Evolutionary conservation across 345 rosid species (phyloP), one percentile per base, ranked within the genome.

Genomic region (Atalantia buxifolia): DNA sequence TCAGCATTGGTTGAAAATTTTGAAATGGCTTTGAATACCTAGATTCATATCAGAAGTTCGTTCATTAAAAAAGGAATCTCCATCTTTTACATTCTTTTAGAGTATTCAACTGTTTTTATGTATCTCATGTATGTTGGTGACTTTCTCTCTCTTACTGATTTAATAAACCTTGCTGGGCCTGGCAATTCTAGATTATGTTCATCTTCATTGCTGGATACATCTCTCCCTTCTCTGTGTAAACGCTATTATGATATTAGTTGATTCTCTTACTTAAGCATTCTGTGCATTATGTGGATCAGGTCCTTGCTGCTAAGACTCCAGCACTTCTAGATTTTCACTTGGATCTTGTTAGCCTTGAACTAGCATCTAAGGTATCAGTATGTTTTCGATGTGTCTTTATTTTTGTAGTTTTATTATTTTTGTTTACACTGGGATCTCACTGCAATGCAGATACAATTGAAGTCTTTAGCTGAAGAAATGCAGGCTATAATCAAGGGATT

Each of bases 401-500:
- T 68, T 56, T 9, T 71, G 42, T 50, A 28, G 33, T 70, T 50
- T 60, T 56, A 66, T 71, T 62, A 72, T 73, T 48, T 74, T 66
- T 76, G 59, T 77, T 67, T 65, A 78, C 77, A 59, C 56, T 75
- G 64, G 67, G 45, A 35, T 80, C 40, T 36, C 80, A 56, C 36
- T 77, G 74, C 25, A 53, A 77, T 83, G 87, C 89, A 97, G 98
- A 92, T 93, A 90, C 99, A 94, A 92, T 75, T 97, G 89, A 97
- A 94, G 84, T 90, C 92, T 38, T 84, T 97, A 82, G 98, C 98
- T 13, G 99, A 94, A 80, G 99, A 97, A 92, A 97, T 97, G 99
- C 98, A 94, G 86, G 98, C 98, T 73, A 90, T 97, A 76, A 92
- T 86, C 82, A 97, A 93, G 89, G 99, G 98, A 72, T 83, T 97